Evolutionary conservation across 78 protist species (phyloP), one percentile per base, ranked within the genome.

Genomic region (Dictyostelium intermedium): DNA sequence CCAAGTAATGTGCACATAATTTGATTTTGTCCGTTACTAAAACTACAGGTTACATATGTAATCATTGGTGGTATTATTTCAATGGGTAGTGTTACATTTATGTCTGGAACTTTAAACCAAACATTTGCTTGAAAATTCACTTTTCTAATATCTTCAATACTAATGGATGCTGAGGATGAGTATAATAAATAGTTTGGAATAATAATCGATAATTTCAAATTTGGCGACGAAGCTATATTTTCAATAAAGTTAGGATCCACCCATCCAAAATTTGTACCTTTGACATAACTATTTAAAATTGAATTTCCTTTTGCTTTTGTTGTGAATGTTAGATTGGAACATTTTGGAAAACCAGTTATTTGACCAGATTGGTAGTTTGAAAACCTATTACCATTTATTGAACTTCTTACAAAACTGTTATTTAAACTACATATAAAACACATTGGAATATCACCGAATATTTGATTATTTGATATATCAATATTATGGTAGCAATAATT

Each of bases 211-310:
- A 56, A 56, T 56, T 23, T 16, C 7, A n/a, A 56, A 20, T 56
- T 23, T 16, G 66, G 66, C 6, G 66, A 5, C 0, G 66, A 56
- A 20, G 0, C 16, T 16, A 56, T 20, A 56, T 56, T 4, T 20
- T 6, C 0, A 13, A 20, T 7, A 10, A 11, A 0, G 20, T 0
- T 2, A 20, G n/a, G 23, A 20, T 56, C 6, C 16, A 5, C 7
- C 66, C 66, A 56, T 2, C 66, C 66, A 56, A 56, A 56, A 4
- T 56, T 56, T 20, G n/a, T 20, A 56, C 66, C 66, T 20, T 5
- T 20, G 0, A 56, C 9, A 20, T 5, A 0, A 4, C 2, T 9
- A 3, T 0, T 20, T 0, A 20, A 2, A 20, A 23, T 6, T 0
- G 9, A 5, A 20, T 56, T 56, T 13, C 11, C 66, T 5, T 6